These are phyloP conservation scores for Nitzschia sp. DNA, from an alignment of 108 stramenopile genomes.

Conservation along the genomic window DNA sequence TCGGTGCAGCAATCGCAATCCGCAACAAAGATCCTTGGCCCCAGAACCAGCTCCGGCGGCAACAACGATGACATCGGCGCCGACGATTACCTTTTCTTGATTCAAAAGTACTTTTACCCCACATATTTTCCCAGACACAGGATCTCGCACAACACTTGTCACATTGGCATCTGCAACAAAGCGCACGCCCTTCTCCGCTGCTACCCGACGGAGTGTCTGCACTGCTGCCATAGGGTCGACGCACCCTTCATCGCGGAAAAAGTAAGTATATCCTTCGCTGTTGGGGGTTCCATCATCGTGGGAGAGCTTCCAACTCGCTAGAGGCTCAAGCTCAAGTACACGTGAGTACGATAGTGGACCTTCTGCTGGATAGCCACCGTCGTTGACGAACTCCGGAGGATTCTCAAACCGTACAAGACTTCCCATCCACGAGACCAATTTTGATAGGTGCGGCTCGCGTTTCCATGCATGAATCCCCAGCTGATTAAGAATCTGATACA, in stretches of 20 bases:
- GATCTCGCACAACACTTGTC: conserved; percentile 29
- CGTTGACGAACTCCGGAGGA: conserved; percentile 9
- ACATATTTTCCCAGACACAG: conserved; percentile 2
- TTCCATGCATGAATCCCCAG: conserved; percentile 65
- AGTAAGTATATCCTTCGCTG: conserved; percentile 28
- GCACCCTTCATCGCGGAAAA: conserved; percentile 64
- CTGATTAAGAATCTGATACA: conserved; percentile 49
- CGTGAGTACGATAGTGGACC: conserved; percentile 13
- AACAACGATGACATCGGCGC: conserved; percentile 50
- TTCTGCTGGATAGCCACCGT: conserved; percentile 34
- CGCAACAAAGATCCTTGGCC: conserved; percentile 21
- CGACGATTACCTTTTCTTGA: background rate
- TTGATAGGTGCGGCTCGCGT: conserved; percentile 33
- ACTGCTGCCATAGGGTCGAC: conserved; percentile 52
- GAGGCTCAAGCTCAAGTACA: conserved; percentile 28
- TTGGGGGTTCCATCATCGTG: conserved; percentile 5
- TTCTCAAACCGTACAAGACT: conserved; percentile 40
- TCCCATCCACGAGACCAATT: conserved; percentile 50
- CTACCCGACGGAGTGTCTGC: conserved; percentile 34
- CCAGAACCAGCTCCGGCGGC: conserved; percentile 45
- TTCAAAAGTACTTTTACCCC: background rate
- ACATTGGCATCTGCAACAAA: conserved; percentile 39
- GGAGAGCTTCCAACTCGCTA: conserved; percentile 6
- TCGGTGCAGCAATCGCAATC: conserved; percentile 35
- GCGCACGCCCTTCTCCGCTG: conserved; percentile 32